These are phyloP conservation scores for Alternaria solani DNA, from an alignment of 2,329 filamentous ascomycete species.

Conservation along the genomic window DNA sequence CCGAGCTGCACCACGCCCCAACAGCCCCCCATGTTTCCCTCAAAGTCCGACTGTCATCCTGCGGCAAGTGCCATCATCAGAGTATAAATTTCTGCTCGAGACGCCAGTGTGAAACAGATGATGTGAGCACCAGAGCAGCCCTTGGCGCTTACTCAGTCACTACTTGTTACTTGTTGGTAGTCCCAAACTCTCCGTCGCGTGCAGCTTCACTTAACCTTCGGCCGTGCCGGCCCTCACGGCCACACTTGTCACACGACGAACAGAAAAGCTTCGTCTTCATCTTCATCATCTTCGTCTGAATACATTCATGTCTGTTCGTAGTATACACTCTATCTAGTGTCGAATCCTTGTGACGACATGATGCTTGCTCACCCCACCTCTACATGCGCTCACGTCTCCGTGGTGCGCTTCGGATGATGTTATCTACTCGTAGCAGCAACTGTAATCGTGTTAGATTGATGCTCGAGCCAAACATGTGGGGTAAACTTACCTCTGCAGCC, in stretches of 20 bases:
- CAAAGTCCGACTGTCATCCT: not conserved
- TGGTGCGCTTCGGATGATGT: conserved; percentile 95
- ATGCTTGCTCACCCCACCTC: conserved; percentile 30
- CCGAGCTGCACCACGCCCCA: too few species aligned
- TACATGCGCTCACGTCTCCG: conserved; percentile 80
- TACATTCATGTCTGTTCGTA: conserved; percentile 38
- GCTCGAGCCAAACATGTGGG: conserved; percentile 3
- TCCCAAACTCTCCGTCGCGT: not conserved
- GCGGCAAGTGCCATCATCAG: not conserved
- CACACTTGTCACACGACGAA: not conserved
- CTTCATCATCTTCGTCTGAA: conserved; percentile 17
- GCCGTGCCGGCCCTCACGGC: not conserved
- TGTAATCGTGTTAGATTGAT: conserved; percentile 53
- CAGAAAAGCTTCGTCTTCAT: not conserved
- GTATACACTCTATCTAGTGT: conserved; percentile 41
- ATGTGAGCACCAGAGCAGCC: not conserved
- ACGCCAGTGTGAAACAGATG: conserved; percentile 13
- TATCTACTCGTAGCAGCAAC: conserved; percentile 92
- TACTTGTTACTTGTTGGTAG: not conserved
- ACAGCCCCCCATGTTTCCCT: not conserved
- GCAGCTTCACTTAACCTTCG: not conserved
- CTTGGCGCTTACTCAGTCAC: not conserved
- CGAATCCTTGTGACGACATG: conserved; percentile 24
- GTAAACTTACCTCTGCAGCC: conserved; percentile 82
- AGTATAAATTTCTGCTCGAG: conserved; percentile 3